A percentile compares a stretch with the other conserved stretches of the same genome.
These are phyloP conservation scores for Paragyromitra xinjiangensis DNA, from an alignment of 495 filamentous ascomycete genomes.

Conservation along the genomic window DNA sequence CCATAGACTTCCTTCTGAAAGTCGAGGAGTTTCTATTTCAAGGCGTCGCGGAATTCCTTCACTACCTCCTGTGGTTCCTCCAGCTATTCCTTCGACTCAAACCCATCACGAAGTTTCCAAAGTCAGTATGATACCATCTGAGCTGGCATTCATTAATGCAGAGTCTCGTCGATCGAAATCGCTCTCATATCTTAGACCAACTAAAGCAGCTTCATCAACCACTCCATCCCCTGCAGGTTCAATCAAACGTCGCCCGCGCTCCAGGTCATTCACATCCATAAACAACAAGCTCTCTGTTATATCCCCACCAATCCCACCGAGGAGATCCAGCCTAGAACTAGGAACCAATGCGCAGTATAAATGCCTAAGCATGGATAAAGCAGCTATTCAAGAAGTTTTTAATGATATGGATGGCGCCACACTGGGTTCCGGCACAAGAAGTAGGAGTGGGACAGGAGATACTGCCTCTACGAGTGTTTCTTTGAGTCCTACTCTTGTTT, in stretches of 20 bases:
- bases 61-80: slow-evolving; percentile 29
- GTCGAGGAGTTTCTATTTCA: slow-evolving; percentile 14
- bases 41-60: slow-evolving; percentile 40
- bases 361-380: slow-evolving; percentile 19
- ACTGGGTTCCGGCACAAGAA: slow-evolving; percentile 19
- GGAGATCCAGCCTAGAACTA: slow-evolving; percentile 37
- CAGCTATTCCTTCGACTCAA: neutral
- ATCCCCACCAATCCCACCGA: slow-evolving; percentile 31
- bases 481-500: slow-evolving; percentile 9
- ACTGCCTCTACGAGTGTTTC: slow-evolving; percentile 35
- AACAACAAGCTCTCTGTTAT: slow-evolving; percentile 26
- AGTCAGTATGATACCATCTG: slow-evolving; percentile 10
- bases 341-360: slow-evolving; percentile 43
- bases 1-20: slow-evolving; percentile 6
- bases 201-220: neutral
- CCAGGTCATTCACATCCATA: slow-evolving; percentile 23
- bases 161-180: slow-evolving; percentile 37
- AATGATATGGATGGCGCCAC: slow-evolving; percentile 39
- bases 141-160: neutral
- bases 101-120: neutral
- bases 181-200: slow-evolving; percentile 27
- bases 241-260: slow-evolving; percentile 19
- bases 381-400: slow-evolving; percentile 30
- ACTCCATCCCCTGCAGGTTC: slow-evolving; percentile 11
- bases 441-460: slow-evolving; percentile 44